Conservation (phyloP, 495 filamentous ascomycete genomes). For the Penicillium paxilli region DNA sequence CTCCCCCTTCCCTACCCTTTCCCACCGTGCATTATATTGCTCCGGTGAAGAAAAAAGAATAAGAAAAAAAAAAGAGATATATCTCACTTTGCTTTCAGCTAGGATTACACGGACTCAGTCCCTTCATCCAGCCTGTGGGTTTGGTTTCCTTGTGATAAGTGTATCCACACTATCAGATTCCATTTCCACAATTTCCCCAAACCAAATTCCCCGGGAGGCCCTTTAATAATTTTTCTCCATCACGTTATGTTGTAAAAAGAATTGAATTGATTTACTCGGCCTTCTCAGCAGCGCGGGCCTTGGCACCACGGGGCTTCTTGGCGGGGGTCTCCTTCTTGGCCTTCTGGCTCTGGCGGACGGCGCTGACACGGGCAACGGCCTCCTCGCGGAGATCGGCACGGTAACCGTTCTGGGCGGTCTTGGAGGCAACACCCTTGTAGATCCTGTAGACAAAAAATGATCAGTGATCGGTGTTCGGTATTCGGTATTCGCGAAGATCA, state of each 20-base stretch:
- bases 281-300: conserved; percentile 71
- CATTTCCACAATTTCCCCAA: neutral
- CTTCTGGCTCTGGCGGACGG: conserved; percentile 76
- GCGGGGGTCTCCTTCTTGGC: conserved; percentile 72
- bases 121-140: conserved; percentile 25
- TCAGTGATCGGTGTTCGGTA: conserved; percentile 19
- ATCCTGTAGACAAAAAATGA: conserved; percentile 55
- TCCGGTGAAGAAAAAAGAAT: no score
- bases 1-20: no score
- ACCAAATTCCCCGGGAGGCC: no score
- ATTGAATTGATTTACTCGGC: conserved; percentile 51
- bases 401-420: conserved; percentile 79
- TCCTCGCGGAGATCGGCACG: conserved; percentile 82
- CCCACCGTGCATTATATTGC: no score
- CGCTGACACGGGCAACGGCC: conserved; percentile 85
- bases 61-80: no score
- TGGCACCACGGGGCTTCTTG: conserved; percentile 74
- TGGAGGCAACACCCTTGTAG: conserved; percentile 79
- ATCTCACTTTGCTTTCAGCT: neutral
- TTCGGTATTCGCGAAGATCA: no score
- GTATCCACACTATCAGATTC: conserved; percentile 1
- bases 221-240: no score
- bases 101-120: neutral
- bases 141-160: neutral
- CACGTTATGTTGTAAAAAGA: no score